Conservation (phyloP, 257 asterid genomes). For the Solanum commersonii region DNA sequence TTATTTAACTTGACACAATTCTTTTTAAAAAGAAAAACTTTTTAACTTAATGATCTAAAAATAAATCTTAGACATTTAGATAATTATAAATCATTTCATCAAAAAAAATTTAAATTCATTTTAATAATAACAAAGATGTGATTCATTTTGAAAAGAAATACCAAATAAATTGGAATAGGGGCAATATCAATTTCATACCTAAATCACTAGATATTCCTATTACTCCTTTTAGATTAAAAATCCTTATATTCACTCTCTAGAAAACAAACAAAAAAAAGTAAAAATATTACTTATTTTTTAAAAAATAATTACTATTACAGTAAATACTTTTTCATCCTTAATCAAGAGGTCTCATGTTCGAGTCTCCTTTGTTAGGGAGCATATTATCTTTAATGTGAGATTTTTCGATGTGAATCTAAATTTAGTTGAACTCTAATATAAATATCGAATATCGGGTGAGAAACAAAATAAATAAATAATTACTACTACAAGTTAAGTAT, state of each 20-base stretch:
- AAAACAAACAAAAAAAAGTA: not conserved
- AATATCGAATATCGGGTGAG: too few species aligned
- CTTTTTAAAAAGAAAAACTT: not conserved
- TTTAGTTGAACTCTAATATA: too few species aligned
- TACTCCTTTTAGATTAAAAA: not conserved
- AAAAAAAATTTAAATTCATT: too few species aligned
- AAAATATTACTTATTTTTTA: not conserved
- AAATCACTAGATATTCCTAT: not conserved
- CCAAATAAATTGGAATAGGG: not conserved
- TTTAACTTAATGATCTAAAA: too few species aligned
- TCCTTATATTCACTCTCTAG: not conserved
- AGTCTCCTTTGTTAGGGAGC: rapidly evolving
- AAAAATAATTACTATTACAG: too few species aligned
- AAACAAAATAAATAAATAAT: too few species aligned
- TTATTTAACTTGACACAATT: not conserved
- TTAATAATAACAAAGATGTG: too few species aligned
- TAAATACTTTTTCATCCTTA: too few species aligned
- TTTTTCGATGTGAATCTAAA: rapidly evolving
- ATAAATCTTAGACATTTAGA: too few species aligned
- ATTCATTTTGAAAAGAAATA: too few species aligned
- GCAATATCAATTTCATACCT: not conserved
- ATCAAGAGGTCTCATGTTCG: not conserved
- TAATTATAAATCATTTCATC: not conserved
- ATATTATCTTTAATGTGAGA: rapidly evolving
- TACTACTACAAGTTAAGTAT: not conserved